Evolutionary conservation across 768 basidiomycete genomes (phyloP).

Genomic region (Leccinum rimulosum): DNA sequence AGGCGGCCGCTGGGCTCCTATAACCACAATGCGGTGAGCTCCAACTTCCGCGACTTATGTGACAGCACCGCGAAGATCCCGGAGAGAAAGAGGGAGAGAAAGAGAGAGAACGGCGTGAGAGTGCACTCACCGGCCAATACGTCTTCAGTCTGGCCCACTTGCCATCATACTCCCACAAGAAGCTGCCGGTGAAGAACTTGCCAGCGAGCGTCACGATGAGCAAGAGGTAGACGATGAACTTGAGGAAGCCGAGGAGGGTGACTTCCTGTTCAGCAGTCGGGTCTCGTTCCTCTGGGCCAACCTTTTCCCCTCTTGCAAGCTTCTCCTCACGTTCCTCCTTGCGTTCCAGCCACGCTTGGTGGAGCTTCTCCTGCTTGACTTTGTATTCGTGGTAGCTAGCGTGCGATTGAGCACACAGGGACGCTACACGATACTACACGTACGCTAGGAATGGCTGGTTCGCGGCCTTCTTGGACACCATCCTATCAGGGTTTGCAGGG

Average conservation of each 20-base stretch:
- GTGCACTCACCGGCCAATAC: conserved; percentile 56
- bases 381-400: conserved; percentile 66
- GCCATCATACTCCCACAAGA: conserved; percentile 77
- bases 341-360: conserved; percentile 64
- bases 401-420: conserved; percentile 7
- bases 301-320: conserved; percentile 69
- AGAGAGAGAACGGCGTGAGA: not conserved
- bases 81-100: not conserved
- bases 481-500: conserved; percentile 60
- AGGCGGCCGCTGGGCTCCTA: conserved; percentile 56
- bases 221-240: conserved; percentile 59
- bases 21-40: not conserved
- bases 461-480: conserved; percentile 78
- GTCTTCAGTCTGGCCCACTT: conserved; percentile 60
- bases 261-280: conserved; percentile 70
- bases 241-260: conserved; percentile 61
- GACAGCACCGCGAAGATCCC: not conserved
- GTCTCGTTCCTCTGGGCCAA: conserved; percentile 70
- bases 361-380: conserved; percentile 56
- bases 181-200: conserved; percentile 86
- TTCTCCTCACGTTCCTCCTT: conserved; percentile 71
- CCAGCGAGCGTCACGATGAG: conserved; percentile 60
- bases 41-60: not conserved
- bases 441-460: conserved; percentile 85
- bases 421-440: conserved; percentile 28